Evolutionary conservation across 73 alveolate genomes (phyloP), one percentile per base, ranked within the genome.

Genomic region (Durusdinium trenchii): DNA sequence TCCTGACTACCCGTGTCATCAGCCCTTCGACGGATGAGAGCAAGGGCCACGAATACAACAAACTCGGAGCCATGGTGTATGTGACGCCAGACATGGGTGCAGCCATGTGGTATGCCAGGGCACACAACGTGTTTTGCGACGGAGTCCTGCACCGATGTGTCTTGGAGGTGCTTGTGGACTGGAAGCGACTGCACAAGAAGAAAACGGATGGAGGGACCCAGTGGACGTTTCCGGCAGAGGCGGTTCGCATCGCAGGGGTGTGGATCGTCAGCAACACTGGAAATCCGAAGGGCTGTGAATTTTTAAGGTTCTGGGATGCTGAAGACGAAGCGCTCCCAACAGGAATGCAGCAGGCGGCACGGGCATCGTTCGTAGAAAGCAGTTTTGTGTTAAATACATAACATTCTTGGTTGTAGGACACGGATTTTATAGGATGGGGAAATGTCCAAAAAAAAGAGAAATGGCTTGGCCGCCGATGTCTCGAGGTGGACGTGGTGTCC

Each of bases 51-150:
- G 87, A 76, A 36, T 76, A 35, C 57, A 42, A 43, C 61, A 76
- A 42, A 28, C 38, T 43, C 9, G 87, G 87, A 28, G n/a, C 51
- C 30, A 6, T 67, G 79, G 79, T 67, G 45, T 76, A 76, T 40
- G 51, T 26, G 60, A 32, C 60, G 32, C 87, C 87, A 40, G 9
- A 16, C 42, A 14, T 76, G 28, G 57, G n/a, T 18, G 36, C 87
- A 6, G 87, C 87, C 60, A 76, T 76, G 60, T 26, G 87, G 18
- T 76, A 76, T 38, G 87, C 87, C 9, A 26, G 87, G 9, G 57
- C 87, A 28, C 87, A 76, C 36, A 43, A 42, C 36, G 87, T 76
- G 6, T 76, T 76, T 54, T 35, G 57, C 23, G 87, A 76, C 36
- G 87, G 87, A 7, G 87, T 76, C 35, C 36, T 12, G 42, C 57